These are phyloP conservation scores for Mitragyna speciosa DNA, from an alignment of 257 asterid species.

Conservation along the genomic window DNA sequence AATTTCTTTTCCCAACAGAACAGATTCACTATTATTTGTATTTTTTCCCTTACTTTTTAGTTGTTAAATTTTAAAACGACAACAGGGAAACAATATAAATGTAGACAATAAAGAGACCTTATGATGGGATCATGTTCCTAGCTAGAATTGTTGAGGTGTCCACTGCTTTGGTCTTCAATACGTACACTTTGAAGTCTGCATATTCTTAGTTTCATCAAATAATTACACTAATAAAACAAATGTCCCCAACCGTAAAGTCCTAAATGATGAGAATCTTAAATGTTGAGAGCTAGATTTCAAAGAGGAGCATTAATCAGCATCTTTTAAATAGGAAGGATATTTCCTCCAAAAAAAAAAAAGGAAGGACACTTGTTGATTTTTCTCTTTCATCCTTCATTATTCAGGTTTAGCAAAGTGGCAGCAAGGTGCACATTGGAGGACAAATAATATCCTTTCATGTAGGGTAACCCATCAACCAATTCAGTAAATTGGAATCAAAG, in stretches of 20 bases:
- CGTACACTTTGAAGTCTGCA: too few species aligned
- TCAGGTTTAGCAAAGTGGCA: neutral
- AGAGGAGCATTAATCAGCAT: neutral
- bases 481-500: neutral
- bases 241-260: neutral
- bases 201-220: neutral
- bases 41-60: too few species aligned
- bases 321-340: neutral
- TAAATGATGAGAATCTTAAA: neutral
- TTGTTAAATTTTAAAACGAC: neutral
- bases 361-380: neutral
- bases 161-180: too few species aligned
- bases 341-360: too few species aligned
- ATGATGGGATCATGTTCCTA: neutral
- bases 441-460: neutral
- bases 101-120: neutral
- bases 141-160: neutral
- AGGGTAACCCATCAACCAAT: neutral
- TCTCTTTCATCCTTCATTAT: neutral
- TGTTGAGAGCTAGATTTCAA: neutral
- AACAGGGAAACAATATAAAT: too few species aligned
- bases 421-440: neutral
- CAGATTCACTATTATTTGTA: neutral
- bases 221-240: neutral
- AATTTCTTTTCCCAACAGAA: neutral